Percentiles rank a stretch among this genome's conserved stretches.
These are phyloP conservation scores for Gnaphalium uliginosum DNA, from an alignment of 129 eudicot species.

Conservation along the genomic window DNA sequence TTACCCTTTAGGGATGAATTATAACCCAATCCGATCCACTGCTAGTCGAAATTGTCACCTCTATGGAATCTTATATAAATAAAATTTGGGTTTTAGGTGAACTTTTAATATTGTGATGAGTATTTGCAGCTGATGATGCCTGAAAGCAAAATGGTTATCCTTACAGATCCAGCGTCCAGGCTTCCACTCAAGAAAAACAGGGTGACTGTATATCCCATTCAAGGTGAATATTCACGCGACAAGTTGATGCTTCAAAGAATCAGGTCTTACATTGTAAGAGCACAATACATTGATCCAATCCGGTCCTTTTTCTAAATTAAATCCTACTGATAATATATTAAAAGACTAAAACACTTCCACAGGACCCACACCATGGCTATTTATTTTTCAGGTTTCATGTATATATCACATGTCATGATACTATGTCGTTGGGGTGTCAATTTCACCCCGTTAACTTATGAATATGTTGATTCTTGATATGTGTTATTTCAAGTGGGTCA, in stretches of 20 bases:
- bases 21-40: neutral
- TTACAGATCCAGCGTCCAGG: constrained; percentile 80
- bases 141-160: constrained; percentile 63
- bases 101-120: too few relatives aligned
- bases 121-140: constrained; percentile 77
- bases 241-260: constrained; percentile 99
- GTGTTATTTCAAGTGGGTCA: neutral
- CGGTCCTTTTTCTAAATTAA: constrained; percentile 13
- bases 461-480: too few relatives aligned
- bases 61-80: too few relatives aligned
- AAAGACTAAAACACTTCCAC: constrained; percentile 5
- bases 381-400: neutral
- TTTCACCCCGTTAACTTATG: too few relatives aligned
- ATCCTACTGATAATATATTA: neutral
- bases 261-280: constrained; percentile 99
- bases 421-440: neutral
- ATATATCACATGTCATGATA: neutral
- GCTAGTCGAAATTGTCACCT: too few relatives aligned
- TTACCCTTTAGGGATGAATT: neutral
- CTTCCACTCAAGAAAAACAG: constrained; percentile 64
- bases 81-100: too few relatives aligned
- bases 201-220: constrained; percentile 70
- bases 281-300: constrained; percentile 38
- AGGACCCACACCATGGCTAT: constrained; percentile 8
- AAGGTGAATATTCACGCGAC: constrained; percentile 98